Percentiles rank a stretch among this genome's conserved stretches.
phyloP scores from a whole-genome alignment of 2,329 filamentous ascomycete species.

The Fusarium odoratissimum region DNA sequence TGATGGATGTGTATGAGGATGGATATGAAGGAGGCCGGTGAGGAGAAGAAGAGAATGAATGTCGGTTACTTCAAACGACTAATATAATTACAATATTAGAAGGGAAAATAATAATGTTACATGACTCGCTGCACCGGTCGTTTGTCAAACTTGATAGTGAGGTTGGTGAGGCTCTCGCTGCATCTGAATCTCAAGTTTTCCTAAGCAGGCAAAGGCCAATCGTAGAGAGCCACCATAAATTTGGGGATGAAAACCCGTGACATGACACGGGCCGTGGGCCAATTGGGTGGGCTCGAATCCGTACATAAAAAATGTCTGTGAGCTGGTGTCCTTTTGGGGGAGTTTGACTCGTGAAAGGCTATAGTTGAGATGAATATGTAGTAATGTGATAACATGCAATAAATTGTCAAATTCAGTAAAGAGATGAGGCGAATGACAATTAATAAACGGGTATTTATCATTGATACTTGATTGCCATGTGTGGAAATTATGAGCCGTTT shows the following conservation, averaged over 20 bases:
- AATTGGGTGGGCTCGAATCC: constrained; percentile 18
- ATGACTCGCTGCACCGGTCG: constrained; percentile 18
- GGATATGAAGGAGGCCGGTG: background rate
- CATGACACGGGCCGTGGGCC: constrained; percentile 28
- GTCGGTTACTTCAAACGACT: background rate
- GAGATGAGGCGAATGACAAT: background rate
- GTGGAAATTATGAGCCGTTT: background rate
- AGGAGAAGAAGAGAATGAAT: background rate
- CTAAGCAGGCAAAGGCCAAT: constrained; percentile 23
- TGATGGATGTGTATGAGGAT: constrained; percentile 11
- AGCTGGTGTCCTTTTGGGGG: background rate
- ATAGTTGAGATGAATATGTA: background rate
- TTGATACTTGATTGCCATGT: background rate
- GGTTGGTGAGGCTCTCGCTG: constrained; percentile 30
- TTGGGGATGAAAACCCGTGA: constrained; percentile 38
- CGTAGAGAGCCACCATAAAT: constrained; percentile 7
- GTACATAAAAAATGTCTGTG: constrained; percentile 20
- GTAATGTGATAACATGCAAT: background rate
- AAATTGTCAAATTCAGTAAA: background rate
- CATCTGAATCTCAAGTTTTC: constrained; percentile 26
- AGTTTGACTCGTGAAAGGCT: background rate
- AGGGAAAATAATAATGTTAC: constrained; percentile 33
- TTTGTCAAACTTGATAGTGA: constrained; percentile 18
- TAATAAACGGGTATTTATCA: background rate
- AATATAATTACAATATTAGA: constrained; percentile 21